phyloP scores from a whole-genome alignment of 2,329 filamentous ascomycete genomes.

The Arachnopeziza araneosa region DNA sequence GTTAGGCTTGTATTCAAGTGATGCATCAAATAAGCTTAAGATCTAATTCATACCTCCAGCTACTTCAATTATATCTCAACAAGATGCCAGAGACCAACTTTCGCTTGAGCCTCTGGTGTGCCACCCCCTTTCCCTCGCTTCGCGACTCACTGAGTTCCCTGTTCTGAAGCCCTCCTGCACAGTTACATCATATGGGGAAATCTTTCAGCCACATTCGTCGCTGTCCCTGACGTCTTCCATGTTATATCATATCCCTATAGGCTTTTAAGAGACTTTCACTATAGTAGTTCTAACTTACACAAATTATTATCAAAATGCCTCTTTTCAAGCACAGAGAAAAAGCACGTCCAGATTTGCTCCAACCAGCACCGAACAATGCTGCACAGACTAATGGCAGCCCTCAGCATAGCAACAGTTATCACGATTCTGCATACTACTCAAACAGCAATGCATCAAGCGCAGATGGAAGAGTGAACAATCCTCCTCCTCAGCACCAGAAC shows the following conservation, averaged over 20 bases:
- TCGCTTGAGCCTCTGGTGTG: not conserved
- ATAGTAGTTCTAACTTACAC: not conserved
- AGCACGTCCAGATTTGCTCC: constrained; percentile 7
- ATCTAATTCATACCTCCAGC: too few relatives aligned
- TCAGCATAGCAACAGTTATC: constrained; percentile 17
- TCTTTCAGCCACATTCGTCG: not conserved
- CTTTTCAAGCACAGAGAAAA: constrained; percentile 22
- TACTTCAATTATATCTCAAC: not conserved
- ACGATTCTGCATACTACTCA: constrained; percentile 21
- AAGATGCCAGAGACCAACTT: not conserved
- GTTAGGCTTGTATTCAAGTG: too few relatives aligned
- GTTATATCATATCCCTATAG: not conserved
- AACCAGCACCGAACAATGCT: constrained; percentile 2
- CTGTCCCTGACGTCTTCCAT: not conserved
- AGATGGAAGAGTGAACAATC: constrained; percentile 13
- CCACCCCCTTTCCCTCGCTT: not conserved
- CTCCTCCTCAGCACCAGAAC: constrained; percentile 8
- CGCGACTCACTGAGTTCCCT: not conserved
- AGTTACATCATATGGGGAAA: not conserved
- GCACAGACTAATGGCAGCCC: not conserved
- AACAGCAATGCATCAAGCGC: constrained; percentile 17
- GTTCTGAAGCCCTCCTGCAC: not conserved
- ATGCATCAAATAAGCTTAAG: too few relatives aligned
- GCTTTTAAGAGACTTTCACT: too few relatives aligned
- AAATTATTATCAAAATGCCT: constrained; percentile 16